These are phyloP conservation scores for Colletotrichum liaoningense DNA, from an alignment of 2,329 filamentous ascomycete genomes.

Conservation along the genomic window DNA sequence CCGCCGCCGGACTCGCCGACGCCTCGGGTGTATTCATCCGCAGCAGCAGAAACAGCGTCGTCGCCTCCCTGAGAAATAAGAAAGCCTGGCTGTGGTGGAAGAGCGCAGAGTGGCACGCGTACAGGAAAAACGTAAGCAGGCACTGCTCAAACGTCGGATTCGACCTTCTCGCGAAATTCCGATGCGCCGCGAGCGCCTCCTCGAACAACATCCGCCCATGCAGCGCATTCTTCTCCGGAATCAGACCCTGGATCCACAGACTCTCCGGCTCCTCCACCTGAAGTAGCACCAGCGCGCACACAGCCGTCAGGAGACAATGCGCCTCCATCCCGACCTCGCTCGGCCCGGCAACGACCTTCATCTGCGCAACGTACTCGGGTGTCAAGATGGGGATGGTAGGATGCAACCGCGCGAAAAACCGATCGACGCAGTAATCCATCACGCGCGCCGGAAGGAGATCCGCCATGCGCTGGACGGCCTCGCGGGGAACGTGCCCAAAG, in stretches of 20 bases:
- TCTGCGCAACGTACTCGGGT: conserved; percentile 47
- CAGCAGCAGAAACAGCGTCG: conserved; percentile 52
- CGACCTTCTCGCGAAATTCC: conserved; percentile 45
- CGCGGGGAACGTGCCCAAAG: conserved; percentile 38
- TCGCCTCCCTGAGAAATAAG: conserved; percentile 55
- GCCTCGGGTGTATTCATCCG: conserved; percentile 39
- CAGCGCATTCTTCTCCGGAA: conserved; percentile 48
- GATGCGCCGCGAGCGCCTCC: conserved; percentile 48
- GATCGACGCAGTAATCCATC: conserved; percentile 50
- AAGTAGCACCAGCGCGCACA: conserved; percentile 55
- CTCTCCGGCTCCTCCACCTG: conserved; percentile 52
- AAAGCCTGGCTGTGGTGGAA: conserved; percentile 57
- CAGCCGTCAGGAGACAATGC: conserved; percentile 49
- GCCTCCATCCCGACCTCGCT: conserved; percentile 47
- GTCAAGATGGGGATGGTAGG: conserved; percentile 58
- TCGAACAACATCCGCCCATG: conserved; percentile 53
- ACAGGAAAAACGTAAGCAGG: conserved; percentile 56
- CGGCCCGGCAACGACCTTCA: conserved; percentile 40
- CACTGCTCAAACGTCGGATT: conserved; percentile 52
- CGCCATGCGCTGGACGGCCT: conserved; percentile 43
- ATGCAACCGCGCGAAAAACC: conserved; percentile 53
- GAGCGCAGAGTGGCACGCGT: conserved; percentile 55
- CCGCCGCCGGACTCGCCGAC: conserved; percentile 35
- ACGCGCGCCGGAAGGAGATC: conserved; percentile 48
- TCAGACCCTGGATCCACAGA: conserved; percentile 45